Percentiles rank a stretch among this genome's conserved stretches.
These are phyloP conservation scores for Fusarium nisikadoi DNA, from an alignment of 2,329 filamentous ascomycete species.

Conservation along the genomic window DNA sequence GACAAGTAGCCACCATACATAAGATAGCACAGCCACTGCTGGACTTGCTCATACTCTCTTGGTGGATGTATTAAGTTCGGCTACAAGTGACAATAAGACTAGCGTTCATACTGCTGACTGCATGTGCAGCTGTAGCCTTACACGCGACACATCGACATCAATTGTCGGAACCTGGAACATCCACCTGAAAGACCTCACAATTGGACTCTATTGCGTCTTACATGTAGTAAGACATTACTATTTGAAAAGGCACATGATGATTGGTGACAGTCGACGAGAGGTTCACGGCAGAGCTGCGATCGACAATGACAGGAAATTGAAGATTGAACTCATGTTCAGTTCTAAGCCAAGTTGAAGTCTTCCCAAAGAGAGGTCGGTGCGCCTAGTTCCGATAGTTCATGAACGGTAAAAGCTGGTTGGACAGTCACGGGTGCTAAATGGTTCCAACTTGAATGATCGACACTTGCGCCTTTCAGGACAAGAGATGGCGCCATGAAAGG, in stretches of 20 bases:
- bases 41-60: not conserved
- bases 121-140: not conserved
- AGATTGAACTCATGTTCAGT: not conserved
- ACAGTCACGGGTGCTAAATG: conserved; percentile 4
- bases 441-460: conserved; percentile 29
- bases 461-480: conserved; percentile 32
- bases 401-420: conserved; percentile 20
- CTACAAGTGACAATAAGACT: not conserved
- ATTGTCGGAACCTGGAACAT: conserved; percentile 17
- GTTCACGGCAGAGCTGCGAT: conserved; percentile 8
- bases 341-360: conserved; percentile 11
- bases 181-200: conserved; percentile 5
- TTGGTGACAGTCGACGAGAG: not conserved
- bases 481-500: conserved; percentile 32
- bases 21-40: not conserved
- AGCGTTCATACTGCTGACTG: conserved; percentile 2
- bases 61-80: not conserved
- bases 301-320: conserved; percentile 8
- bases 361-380: not conserved
- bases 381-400: conserved; percentile 25
- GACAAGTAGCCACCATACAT: not conserved
- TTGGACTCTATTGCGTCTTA: conserved; percentile 13
- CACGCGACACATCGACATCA: not conserved
- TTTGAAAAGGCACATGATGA: not conserved
- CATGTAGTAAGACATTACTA: not conserved